Evolutionary conservation across 176 grass and related monocot species (phyloP).

Genomic region (Zea mays): Zm-B73-REFERENCE-NAM-5.0 NC_050096.1:241800001-241800500

Average conservation of each 20-base stretch:
- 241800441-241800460: not conserved
- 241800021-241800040: not conserved
- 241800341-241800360: not conserved
- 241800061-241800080: too few relatives aligned
- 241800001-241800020: not conserved
- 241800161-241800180: too few relatives aligned
- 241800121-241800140: too few relatives aligned
- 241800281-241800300: not conserved
- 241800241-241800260: not conserved
- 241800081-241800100: too few relatives aligned
- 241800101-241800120: too few relatives aligned
- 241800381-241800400: constrained; percentile 18
- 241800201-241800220: not conserved
- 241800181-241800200: too few relatives aligned
- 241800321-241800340: not conserved
- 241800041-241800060: too few relatives aligned
- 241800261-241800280: not conserved
- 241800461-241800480: not conserved
- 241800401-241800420: not conserved
- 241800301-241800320: not conserved
- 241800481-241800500: not conserved
- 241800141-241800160: too few relatives aligned
- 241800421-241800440: not conserved
- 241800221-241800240: not conserved
- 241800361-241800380: not conserved